Evolutionary conservation across 768 basidiomycete genomes (phyloP), one percentile per base, ranked within the genome.

Genomic region (Pisolithus albus): DNA sequence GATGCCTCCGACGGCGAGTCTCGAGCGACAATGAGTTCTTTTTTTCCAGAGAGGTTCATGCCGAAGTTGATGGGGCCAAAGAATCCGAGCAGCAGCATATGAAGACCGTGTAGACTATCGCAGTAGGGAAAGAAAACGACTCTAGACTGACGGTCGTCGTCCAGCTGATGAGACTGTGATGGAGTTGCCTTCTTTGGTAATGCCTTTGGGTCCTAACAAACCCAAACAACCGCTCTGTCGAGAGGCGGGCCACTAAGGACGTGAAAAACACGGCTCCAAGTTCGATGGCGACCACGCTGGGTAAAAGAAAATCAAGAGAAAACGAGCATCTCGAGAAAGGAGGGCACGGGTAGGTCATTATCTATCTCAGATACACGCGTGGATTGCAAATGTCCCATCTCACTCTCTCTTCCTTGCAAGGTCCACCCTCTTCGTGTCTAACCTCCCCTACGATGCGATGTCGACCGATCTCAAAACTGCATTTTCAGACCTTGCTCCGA

Each of bases 401-500:
- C 47, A 9, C 34, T 15, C 26, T 26, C 26, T 4, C 26, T 9
- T 52, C 34, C 34, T 30, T 34, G 34, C 34, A 34, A 88, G 88
- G 32, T 81, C 91, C 16, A 97, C 93, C 0, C 72, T 98, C 51
- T 97, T 97, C 69, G 84, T 98, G 49, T 93, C 92, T 9, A 92
- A 93, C 70, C 72, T 99, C 37, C 92, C 95, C 0, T 94, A 90
- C 65, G 81, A 83, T 39, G 90, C 85, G 51, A 97, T 96, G 8
- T 90, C 91, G 7, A 84, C 84, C 44, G 92, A 96, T 68, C 75
- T 98, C 26, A 82, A 90, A 60, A 92, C 93, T 0, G 79, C 94
- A 19, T 96, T 97, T 73, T 97, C 94, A 7, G 92, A 94, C 67
- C 81, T 96, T 56, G 96, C 92, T 1, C 96, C 96, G 26, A 88